Evolutionary conservation across 2,329 filamentous ascomycete species (phyloP).

Genomic region (Trichoderma cornu-damae): DNA sequence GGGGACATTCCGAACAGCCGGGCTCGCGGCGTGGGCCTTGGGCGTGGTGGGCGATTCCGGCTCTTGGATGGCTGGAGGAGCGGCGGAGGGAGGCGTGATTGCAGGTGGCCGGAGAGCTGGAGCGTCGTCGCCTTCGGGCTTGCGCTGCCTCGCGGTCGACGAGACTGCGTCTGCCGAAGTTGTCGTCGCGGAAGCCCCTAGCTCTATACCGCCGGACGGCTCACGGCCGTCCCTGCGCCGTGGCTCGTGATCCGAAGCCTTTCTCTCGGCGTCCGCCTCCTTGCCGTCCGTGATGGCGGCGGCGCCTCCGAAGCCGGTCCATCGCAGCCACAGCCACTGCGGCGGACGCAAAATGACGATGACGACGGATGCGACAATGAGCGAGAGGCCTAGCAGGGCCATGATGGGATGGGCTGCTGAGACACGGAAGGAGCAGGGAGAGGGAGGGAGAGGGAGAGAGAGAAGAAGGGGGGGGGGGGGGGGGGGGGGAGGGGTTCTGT

Average conservation of each 20-base stretch:
- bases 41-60: slow-evolving; percentile 46
- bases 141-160: neutral
- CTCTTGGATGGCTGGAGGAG: slow-evolving; percentile 22
- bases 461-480: no score
- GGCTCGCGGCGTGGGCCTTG: slow-evolving; percentile 37
- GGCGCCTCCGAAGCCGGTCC: slow-evolving; percentile 21
- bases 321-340: slow-evolving; percentile 38
- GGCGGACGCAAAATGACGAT: slow-evolving; percentile 52
- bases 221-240: neutral
- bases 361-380: slow-evolving; percentile 57
- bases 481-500: no score
- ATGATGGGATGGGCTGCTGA: slow-evolving; percentile 32
- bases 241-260: neutral
- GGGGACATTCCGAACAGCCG: slow-evolving; percentile 36
- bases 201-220: neutral
- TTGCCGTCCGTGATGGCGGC: slow-evolving; percentile 13
- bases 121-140: slow-evolving; percentile 17
- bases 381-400: slow-evolving; percentile 55
- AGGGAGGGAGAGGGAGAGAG: no score
- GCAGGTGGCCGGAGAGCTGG: slow-evolving; percentile 26
- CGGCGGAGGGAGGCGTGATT: neutral
- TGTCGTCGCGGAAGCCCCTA: neutral
- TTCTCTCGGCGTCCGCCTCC: neutral
- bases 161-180: neutral
- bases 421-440: neutral